Conservation (phyloP, 1,284 basidiomycete genomes). For the Anthracocystis walkeri region DNA sequence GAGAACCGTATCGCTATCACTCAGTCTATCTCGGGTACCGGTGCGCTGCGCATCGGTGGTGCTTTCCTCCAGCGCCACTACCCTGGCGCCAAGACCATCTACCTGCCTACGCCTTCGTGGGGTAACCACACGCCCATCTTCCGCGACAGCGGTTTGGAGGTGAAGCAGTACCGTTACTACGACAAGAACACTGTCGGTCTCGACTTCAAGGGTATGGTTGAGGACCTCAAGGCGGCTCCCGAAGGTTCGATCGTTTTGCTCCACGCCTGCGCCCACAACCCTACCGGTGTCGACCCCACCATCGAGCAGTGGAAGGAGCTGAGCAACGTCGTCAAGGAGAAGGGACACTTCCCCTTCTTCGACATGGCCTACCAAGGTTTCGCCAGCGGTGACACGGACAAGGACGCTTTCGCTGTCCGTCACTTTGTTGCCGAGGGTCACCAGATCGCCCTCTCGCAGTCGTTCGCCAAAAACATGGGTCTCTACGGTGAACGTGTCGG, state of each 20-base stretch:
- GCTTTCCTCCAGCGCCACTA: slow-evolving; percentile 89
- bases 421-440: slow-evolving; percentile 70
- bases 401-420: slow-evolving; percentile 68
- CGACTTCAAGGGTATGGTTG: slow-evolving; percentile 69
- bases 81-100: slow-evolving; percentile 87
- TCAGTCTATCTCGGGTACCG: slow-evolving; percentile 97
- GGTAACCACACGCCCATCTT: slow-evolving; percentile 87
- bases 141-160: slow-evolving; percentile 90
- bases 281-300: slow-evolving; percentile 71
- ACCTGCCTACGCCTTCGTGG: slow-evolving; percentile 95
- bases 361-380: slow-evolving; percentile 84
- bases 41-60: slow-evolving; percentile 94
- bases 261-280: slow-evolving; percentile 74
- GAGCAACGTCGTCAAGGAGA: slow-evolving; percentile 73
- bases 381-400: slow-evolving; percentile 65
- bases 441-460: slow-evolving; percentile 65
- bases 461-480: slow-evolving; percentile 70
- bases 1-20: slow-evolving; percentile 82
- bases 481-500: slow-evolving; percentile 70
- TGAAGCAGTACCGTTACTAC: slow-evolving; percentile 81
- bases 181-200: slow-evolving; percentile 70
- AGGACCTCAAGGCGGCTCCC: slow-evolving; percentile 70
- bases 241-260: slow-evolving; percentile 73
- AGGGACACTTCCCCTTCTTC: slow-evolving; percentile 90
- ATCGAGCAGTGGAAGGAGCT: slow-evolving; percentile 68